Conservation (phyloP, 1,139 yeast species). For the Protomyces lactucae-debilis region DNA sequence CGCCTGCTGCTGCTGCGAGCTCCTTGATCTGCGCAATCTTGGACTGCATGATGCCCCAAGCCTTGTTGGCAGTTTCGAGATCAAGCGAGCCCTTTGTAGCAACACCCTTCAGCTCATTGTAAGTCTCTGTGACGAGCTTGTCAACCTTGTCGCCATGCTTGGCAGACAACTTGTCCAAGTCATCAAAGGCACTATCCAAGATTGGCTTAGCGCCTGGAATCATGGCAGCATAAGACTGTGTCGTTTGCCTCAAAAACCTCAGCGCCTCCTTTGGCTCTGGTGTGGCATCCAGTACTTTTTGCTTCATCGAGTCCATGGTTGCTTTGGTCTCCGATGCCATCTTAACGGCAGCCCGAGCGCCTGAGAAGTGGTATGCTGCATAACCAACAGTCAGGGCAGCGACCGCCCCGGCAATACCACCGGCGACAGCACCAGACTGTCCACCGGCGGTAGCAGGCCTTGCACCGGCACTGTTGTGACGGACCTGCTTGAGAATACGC, state of each 20-base stretch:
- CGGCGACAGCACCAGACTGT: slow-evolving; percentile 20
- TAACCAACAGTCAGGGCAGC: slow-evolving; percentile 21
- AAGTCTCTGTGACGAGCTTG: slow-evolving; percentile 25
- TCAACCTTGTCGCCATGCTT: slow-evolving; percentile 28
- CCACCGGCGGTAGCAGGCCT: slow-evolving; percentile 20
- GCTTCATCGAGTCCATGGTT: slow-evolving; percentile 25
- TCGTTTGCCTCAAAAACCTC: slow-evolving; percentile 6
- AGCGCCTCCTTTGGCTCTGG: slow-evolving; percentile 23
- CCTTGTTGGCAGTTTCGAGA: slow-evolving; percentile 21
- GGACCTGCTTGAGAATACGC: slow-evolving; percentile 20
- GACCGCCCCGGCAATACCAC: slow-evolving; percentile 26
- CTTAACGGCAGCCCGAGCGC: slow-evolving; percentile 26
- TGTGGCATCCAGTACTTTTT: slow-evolving; percentile 14
- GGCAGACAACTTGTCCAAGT: slow-evolving; percentile 20
- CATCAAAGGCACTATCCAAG: slow-evolving; percentile 22
- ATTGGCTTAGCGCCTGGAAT: slow-evolving; percentile 27
- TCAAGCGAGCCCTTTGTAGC: slow-evolving; percentile 13
- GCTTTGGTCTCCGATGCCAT: slow-evolving; percentile 27
- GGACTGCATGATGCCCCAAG: slow-evolving; percentile 15
- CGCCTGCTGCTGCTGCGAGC: slow-evolving; percentile 19
- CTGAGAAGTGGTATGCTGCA: slow-evolving; percentile 27
- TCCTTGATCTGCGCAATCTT: slow-evolving; percentile 17
- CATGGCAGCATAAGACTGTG: slow-evolving; percentile 23
- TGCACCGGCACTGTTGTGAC: slow-evolving; percentile 8
- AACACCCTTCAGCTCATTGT: slow-evolving; percentile 16